phyloP scores from a whole-genome alignment of 352 stramenopile species.

The Pythium phragmitis region DNA sequence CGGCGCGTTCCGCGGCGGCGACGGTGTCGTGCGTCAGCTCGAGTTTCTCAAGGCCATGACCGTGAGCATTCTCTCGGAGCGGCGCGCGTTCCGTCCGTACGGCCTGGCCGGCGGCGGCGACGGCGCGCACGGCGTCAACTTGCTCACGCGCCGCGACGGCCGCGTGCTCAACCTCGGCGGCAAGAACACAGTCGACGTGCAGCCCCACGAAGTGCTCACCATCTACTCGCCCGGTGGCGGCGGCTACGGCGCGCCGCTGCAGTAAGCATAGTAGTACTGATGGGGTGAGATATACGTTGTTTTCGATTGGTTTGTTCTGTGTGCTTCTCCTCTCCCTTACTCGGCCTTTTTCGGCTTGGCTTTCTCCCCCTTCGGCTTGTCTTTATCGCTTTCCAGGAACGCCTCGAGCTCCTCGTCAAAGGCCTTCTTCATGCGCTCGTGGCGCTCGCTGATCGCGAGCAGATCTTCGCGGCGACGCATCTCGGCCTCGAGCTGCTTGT shows the following conservation, averaged over 20 bases:
- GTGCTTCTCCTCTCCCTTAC: conserved; percentile 25
- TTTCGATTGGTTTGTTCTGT: neutral
- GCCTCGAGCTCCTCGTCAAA: conserved; percentile 66
- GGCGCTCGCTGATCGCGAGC: conserved; percentile 37
- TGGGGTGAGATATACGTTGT: neutral
- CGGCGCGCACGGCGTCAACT: conserved; percentile 91
- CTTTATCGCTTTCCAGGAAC: conserved; percentile 41
- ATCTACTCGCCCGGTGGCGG: conserved; percentile 97
- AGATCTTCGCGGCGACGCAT: conserved; percentile 31
- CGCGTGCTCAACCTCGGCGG: conserved; percentile 80
- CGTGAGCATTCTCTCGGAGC: conserved; percentile 97
- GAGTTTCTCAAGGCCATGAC: conserved; percentile 94
- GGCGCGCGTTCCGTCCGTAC: conserved; percentile 94
- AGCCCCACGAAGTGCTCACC: conserved; percentile 91
- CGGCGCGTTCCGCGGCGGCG: conserved; percentile 90
- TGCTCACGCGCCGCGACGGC: conserved; percentile 78
- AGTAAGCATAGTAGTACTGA: neutral
- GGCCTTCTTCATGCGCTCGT: conserved; percentile 51
- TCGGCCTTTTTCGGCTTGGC: conserved; percentile 9
- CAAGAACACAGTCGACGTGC: conserved; percentile 95
- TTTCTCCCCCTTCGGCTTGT: neutral
- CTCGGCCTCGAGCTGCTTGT: conserved; percentile 21
- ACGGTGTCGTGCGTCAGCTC: conserved; percentile 96
- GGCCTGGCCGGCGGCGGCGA: conserved; percentile 91
- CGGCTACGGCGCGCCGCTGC: conserved; percentile 79